Evolutionary conservation across 192 early-diverging fungal genomes (phyloP), one percentile per base, ranked within the genome.

Genomic region (Backusella morwellensis): DNA sequence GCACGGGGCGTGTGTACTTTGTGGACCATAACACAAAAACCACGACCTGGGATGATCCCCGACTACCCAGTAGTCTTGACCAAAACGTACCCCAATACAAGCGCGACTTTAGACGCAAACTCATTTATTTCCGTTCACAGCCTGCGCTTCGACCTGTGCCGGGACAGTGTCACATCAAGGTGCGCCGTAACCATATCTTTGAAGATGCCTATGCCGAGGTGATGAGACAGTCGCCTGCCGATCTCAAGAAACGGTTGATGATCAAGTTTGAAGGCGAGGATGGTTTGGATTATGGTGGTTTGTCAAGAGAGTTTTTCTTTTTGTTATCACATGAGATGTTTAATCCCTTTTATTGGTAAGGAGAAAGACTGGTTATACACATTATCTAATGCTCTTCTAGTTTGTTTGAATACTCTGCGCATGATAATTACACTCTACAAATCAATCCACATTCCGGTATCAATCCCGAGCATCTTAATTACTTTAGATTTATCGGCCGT

Each of bases 191-290:
- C 68, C 88, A 84, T 81, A 94, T 99, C 69, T 98, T 99, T 87
- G 97, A 98, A 85, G 95, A 99, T 84, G 87, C 97, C 34, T 99
- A 95, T 88, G 89, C 94, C 44, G 96, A 97, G 80, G 90, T 99
- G 38, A 99, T 99, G 97, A 91, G 97, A 38, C 93, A 94, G 79
- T 89, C 92, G 6, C 89, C 95, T 19, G 85, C 87, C 7, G 97
- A 99, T 84, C 87, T 99, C 72, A 97, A 97, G 86, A 98, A 99
- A 88, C 90, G 95, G 44, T 81, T 99, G 73, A 97, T 97, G 95
- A 97, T 99, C 83, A 99, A 98, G 84, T 99, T 99, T 80, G 95
- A 97, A 76, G 96, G 96, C 68, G 97, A 99, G 80, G 97, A 99
- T 82, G 97, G 97, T 19, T 87, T 99, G 29, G 97, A 99, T 89